Base-by-base conservation (phyloP, 2,329 filamentous ascomycete species). In the Akanthomyces uredinophilus region DNA sequence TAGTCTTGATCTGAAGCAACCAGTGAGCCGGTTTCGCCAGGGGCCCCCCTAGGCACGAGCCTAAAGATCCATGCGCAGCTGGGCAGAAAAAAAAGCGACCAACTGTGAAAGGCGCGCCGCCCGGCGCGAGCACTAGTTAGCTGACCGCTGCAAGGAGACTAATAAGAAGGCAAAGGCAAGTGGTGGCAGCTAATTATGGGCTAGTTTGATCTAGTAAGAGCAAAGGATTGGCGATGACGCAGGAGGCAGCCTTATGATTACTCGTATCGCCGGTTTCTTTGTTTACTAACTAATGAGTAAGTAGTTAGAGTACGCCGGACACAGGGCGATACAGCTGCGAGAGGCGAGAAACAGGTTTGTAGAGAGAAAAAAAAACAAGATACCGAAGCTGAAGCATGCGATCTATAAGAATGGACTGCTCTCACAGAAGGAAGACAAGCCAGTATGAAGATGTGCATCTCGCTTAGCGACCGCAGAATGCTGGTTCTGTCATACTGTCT, bases 1-100 rank as follows among this genome's bases (percentile, higher is more conserved):
- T 43, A 43, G 52, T 22, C 51, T 54, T 27, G 52, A 54, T 54
- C 37, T 54, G 52, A 43, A 54, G 52, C 27, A 56, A 11, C n/a
- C 20, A 46, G 54, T 35, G 52, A 39, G 50, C 16, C 39, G 49
- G 32, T n/a, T 53, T 52, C n/a, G n/a, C 29, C 50, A 51, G 32
- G 50, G 20, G 20, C 49, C 50, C 37, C 50, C 35, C 47, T 10
- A 14, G 22, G 20, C 47, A 32, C 13, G 46, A 24, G 14, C 16
- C 13, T 6, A 32, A 24, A 13, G 5, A 52, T 22, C 52, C 52
- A 39, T 43, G 52, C 52, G 41, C 52, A 55, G 39, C 52, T 55
- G 39, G 52, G 13, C 11, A 11, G 11, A 29, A 14, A 43, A 4
- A 14, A 43, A 54, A 27, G 29, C 32, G 50, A 52, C 11, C n/a